Conservation (phyloP, 306 rosid species). For the Pterocarpus macrocarpus region DNA sequence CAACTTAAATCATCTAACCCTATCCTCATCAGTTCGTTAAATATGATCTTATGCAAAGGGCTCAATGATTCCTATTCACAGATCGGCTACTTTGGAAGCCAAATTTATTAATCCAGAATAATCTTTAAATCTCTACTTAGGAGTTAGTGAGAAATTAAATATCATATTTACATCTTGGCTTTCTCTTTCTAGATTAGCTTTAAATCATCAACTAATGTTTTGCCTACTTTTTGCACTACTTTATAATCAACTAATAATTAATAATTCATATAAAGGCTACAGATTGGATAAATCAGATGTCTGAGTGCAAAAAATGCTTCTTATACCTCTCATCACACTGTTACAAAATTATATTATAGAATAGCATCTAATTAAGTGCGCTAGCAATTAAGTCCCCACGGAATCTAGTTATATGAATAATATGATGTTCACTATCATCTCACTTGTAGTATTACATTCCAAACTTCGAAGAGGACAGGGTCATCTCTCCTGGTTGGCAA, state of each 20-base stretch:
- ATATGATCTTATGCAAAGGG: conserved; percentile 6
- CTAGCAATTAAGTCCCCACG: not conserved
- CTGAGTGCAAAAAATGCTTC: conserved; percentile 2
- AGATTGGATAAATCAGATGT: not conserved
- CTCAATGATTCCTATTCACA: not conserved
- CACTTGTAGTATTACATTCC: not conserved
- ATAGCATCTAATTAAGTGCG: not conserved
- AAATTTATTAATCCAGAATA: not conserved
- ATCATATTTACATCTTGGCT: not conserved
- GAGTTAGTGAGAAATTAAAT: not conserved
- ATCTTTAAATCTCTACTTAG: not conserved
- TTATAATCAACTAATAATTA: not conserved
- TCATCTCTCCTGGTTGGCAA: no score
- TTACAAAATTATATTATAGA: conserved; percentile 9
- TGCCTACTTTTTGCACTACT: not conserved
- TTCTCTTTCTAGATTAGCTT: not conserved
- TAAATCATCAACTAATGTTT: not conserved
- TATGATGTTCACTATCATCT: conserved; percentile 7
- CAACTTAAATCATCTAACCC: conserved; percentile 20
- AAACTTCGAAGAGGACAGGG: conserved; percentile 1
- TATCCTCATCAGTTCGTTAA: conserved; percentile 4
- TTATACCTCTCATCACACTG: conserved; percentile 1
- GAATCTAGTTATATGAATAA: not conserved
- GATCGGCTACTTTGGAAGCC: not conserved
- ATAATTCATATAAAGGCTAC: conserved; percentile 12